Percentiles rank a stretch among this genome's conserved stretches.
Conservation (phyloP, 1,284 basidiomycete genomes). For the Ceratobasidium sp. region DNA sequence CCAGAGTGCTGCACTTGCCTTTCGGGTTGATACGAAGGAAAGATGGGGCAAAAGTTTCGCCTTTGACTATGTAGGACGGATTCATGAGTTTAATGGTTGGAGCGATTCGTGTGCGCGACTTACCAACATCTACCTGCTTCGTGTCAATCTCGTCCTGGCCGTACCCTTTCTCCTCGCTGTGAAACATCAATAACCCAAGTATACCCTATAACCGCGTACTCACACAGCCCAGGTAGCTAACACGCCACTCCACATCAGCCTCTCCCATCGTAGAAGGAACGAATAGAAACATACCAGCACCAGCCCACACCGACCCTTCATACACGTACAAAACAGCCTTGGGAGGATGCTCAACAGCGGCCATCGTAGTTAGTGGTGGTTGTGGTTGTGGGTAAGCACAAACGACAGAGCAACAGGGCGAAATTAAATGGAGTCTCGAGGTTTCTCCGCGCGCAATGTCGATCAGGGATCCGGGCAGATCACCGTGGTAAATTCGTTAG, state of each 20-base stretch:
- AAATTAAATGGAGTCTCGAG: conserved; percentile 12
- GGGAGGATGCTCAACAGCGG: conserved; percentile 56
- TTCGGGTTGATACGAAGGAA: conserved; percentile 83
- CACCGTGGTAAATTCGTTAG: background rate
- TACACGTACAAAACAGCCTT: conserved; percentile 74
- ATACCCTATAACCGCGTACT: background rate
- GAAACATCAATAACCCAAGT: background rate
- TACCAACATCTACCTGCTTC: conserved; percentile 73
- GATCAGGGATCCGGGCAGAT: conserved; percentile 25
- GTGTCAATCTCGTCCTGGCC: conserved; percentile 74
- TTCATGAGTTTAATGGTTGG: too few relatives aligned
- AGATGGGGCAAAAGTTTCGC: conserved; percentile 74
- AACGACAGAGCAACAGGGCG: conserved; percentile 1
- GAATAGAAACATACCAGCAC: conserved; percentile 65
- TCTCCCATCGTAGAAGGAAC: conserved; percentile 61
- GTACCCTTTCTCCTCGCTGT: conserved; percentile 79
- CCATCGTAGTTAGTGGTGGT: conserved; percentile 45
- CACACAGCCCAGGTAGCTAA: conserved; percentile 47
- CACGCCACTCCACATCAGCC: conserved; percentile 59
- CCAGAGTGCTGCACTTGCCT: conserved; percentile 64
- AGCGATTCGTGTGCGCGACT: too few relatives aligned
- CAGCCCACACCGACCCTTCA: conserved; percentile 70
- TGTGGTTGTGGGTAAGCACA: conserved; percentile 33
- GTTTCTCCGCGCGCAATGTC: conserved; percentile 29
- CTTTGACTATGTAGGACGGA: conserved; percentile 63